phyloP scores from a whole-genome alignment of 2,329 filamentous ascomycete genomes.

The Graphiopsis chlorocephala region DNA sequence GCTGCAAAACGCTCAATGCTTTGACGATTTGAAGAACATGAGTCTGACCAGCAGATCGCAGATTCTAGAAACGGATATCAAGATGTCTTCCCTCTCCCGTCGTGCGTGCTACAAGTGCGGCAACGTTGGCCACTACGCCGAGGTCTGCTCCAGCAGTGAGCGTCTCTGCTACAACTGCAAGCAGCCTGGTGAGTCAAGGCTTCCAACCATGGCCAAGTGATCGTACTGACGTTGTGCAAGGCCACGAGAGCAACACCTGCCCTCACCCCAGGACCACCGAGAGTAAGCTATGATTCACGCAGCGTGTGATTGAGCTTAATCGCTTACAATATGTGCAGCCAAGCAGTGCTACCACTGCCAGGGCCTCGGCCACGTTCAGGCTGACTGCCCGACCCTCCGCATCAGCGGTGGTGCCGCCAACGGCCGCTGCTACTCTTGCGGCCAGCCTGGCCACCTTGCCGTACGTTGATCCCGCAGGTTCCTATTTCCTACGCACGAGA shows the following conservation, averaged over 20 bases:
- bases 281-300: slow-evolving; percentile 50
- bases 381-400: slow-evolving; percentile 95
- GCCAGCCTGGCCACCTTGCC: slow-evolving; percentile 86
- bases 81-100: slow-evolving; percentile 45
- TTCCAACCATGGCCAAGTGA: slow-evolving; percentile 39
- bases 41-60: slow-evolving; percentile 13
- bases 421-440: slow-evolving; percentile 95
- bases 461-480: slow-evolving; percentile 51
- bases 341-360: slow-evolving; percentile 99
- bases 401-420: slow-evolving; percentile 76
- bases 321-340: slow-evolving; percentile 49
- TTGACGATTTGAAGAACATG: not conserved
- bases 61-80: slow-evolving; percentile 15
- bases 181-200: slow-evolving; percentile 63
- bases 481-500: slow-evolving; percentile 1
- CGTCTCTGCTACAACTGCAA: slow-evolving; percentile 99
- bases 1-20: not conserved
- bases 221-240: slow-evolving; percentile 42
- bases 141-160: slow-evolving; percentile 97
- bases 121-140: slow-evolving; percentile 57
- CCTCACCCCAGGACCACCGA: slow-evolving; percentile 95
- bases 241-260: slow-evolving; percentile 97
- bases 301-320: not conserved
- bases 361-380: slow-evolving; percentile 95
- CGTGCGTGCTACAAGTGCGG: slow-evolving; percentile 55